Conservation (phyloP, 2,329 filamentous ascomycete species). For the Aspergillus glaucus region DNA sequence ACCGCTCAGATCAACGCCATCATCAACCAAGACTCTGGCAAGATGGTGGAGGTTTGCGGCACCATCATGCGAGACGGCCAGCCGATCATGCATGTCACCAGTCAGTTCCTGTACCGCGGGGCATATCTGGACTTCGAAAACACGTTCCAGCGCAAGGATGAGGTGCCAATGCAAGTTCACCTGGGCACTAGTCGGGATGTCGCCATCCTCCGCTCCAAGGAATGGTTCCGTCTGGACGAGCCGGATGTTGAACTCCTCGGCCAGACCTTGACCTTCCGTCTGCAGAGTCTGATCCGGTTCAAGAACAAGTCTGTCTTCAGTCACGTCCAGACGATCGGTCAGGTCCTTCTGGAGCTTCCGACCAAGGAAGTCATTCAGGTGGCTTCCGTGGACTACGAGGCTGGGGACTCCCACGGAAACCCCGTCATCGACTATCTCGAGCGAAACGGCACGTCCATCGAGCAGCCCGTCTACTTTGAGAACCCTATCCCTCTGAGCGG, state of each 20-base stretch:
- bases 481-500: constrained; percentile 94
- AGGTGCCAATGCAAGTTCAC: constrained; percentile 91
- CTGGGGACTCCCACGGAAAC: constrained; percentile 86
- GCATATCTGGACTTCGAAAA: constrained; percentile 91
- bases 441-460: constrained; percentile 83
- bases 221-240: constrained; percentile 91
- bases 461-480: constrained; percentile 95
- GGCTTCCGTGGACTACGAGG: constrained; percentile 92
- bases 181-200: constrained; percentile 84
- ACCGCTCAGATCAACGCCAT: constrained; percentile 96
- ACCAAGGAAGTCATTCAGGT: constrained; percentile 97
- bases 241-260: constrained; percentile 80
- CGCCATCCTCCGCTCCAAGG: constrained; percentile 88
- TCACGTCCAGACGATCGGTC: constrained; percentile 82
- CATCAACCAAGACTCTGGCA: constrained; percentile 95
- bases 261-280: constrained; percentile 91
- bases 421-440: constrained; percentile 94
- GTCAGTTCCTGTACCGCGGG: constrained; percentile 94
- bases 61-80: constrained; percentile 80
- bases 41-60: constrained; percentile 99
- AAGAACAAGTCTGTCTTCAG: constrained; percentile 93
- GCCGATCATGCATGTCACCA: constrained; percentile 96
- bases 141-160: constrained; percentile 95
- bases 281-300: constrained; percentile 85
- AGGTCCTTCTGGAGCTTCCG: constrained; percentile 87